These are phyloP conservation scores for Hymenoscyphus repandus DNA, from an alignment of 2,329 filamentous ascomycete species.

Conservation along the genomic window DNA sequence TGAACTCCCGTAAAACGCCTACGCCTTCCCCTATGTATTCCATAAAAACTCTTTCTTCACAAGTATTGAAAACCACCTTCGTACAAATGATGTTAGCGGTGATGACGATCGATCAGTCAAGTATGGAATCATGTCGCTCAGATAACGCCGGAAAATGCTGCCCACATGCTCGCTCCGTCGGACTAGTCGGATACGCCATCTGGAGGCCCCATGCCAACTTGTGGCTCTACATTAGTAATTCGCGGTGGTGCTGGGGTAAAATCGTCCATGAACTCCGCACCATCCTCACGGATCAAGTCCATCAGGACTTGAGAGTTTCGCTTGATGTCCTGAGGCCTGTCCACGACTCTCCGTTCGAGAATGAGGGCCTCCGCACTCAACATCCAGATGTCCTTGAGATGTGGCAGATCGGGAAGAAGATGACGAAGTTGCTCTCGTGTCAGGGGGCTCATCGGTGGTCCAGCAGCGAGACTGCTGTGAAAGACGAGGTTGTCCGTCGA, in stretches of 20 bases:
- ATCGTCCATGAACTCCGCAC: constrained; percentile 53
- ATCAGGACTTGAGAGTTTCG: constrained; percentile 58
- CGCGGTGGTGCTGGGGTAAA: constrained; percentile 35
- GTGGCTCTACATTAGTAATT: constrained; percentile 17
- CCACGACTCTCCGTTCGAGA: constrained; percentile 53
- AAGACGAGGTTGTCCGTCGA: constrained; percentile 43
- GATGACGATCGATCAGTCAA: background rate
- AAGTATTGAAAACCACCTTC: too few species aligned
- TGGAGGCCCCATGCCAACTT: constrained; percentile 17
- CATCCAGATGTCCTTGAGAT: constrained; percentile 57
- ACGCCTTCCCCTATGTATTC: too few species aligned
- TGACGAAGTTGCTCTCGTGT: constrained; percentile 44
- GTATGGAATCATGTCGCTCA: background rate
- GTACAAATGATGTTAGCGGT: too few species aligned
- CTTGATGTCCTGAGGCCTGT: constrained; percentile 54
- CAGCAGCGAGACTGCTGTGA: constrained; percentile 52
- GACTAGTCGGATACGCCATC: constrained; percentile 23
- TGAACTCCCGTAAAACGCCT: too few species aligned
- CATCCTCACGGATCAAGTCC: constrained; percentile 59
- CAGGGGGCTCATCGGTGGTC: constrained; percentile 57
- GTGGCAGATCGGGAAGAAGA: constrained; percentile 50
- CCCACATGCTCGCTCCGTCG: background rate
- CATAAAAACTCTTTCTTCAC: too few species aligned
- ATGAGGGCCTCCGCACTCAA: constrained; percentile 58
- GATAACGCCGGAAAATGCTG: constrained; percentile 22